Evolutionary conservation across 352 stramenopile species (phyloP), one percentile per base, ranked within the genome.

Genomic region (Phytophthora fragariae): DNA sequence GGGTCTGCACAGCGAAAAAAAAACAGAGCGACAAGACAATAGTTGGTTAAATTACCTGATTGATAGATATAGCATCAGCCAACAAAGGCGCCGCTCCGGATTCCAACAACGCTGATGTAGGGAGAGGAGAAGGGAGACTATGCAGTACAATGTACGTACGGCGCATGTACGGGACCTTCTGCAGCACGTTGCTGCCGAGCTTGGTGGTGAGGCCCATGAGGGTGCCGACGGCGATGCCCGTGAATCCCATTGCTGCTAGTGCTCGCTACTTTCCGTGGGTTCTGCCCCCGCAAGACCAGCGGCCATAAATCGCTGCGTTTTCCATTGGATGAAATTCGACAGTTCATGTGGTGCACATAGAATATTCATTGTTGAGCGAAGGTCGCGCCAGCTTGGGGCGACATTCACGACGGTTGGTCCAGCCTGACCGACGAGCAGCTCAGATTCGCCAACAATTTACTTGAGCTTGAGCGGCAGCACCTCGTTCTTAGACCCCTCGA

Each of bases 101-200:
- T 21, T 11, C 15, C 44, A 31, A 31, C 29, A 31, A 31, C 3
- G 29, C 29, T 31, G 29, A 31, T 31, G 29, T 4, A 31, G 29
- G 6, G 29, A 8, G 29, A 31, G 29, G 56, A 35, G 1, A 29
- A 17, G 17, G 27, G 10, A n/a, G 19, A 35, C 10, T 31, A 4
- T 31, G 29, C 29, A 31, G 29, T 31, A 31, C 29, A 31, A 31
- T 31, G 29, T 31, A 92, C 88, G 71, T 91, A 95, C 88, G 86
- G 31, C 88, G 83, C 86, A 93, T 94, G 67, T 90, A 88, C 49
- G 89, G 87, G 49, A 94, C 81, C 73, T 95, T 95, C 79, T 92
- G 86, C 65, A 95, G 80, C 56, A 83, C 79, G 72, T 95, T 95
- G 76, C 84, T 92, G 70, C 87, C 85, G 54, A 95, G 60, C 76